Evolutionary conservation across 176 grass and related monocot species (phyloP).

Genomic region (Cenchrus fungigraminus): DNA sequence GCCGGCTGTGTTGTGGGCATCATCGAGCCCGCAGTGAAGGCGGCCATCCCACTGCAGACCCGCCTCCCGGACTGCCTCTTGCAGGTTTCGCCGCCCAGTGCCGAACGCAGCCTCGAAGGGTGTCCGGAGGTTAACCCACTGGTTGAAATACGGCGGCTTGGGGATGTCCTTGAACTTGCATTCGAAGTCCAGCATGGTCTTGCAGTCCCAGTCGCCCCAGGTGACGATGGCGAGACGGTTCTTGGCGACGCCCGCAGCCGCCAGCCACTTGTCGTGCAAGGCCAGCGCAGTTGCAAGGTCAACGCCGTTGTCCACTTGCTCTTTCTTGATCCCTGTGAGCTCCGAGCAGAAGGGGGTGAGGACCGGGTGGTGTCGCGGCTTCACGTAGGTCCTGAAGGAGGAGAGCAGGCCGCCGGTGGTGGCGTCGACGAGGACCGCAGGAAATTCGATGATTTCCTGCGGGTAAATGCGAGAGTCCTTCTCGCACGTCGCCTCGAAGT

Average conservation of each 20-base stretch:
- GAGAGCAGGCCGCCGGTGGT: slow-evolving; percentile 49
- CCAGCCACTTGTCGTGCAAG: slow-evolving; percentile 64
- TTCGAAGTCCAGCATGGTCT: slow-evolving; percentile 57
- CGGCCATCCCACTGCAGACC: slow-evolving; percentile 64
- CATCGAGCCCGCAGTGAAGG: slow-evolving; percentile 64
- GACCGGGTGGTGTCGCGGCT: slow-evolving; percentile 50
- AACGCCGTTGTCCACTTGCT: slow-evolving; percentile 45
- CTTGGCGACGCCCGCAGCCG: background rate
- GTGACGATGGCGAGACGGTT: slow-evolving; percentile 55
- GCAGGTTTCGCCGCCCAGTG: background rate
- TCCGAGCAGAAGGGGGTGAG: background rate
- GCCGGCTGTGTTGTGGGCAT: slow-evolving; percentile 60
- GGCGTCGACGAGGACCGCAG: no score
- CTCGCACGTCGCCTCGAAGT: slow-evolving; percentile 75
- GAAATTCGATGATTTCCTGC: no score
- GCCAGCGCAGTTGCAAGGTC: slow-evolving; percentile 52
- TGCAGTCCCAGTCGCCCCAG: slow-evolving; percentile 70
- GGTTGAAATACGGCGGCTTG: slow-evolving; percentile 64
- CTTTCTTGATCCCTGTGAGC: no score
- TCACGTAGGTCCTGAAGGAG: slow-evolving; percentile 63
- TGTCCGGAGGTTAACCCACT: slow-evolving; percentile 64
- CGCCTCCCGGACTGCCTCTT: slow-evolving; percentile 40
- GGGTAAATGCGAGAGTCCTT: background rate
- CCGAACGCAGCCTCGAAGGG: slow-evolving; percentile 49
- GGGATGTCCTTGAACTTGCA: slow-evolving; percentile 57